phyloP scores from a whole-genome alignment of 2,329 filamentous ascomycete species.

The Fusarium xyrophilum region DNA sequence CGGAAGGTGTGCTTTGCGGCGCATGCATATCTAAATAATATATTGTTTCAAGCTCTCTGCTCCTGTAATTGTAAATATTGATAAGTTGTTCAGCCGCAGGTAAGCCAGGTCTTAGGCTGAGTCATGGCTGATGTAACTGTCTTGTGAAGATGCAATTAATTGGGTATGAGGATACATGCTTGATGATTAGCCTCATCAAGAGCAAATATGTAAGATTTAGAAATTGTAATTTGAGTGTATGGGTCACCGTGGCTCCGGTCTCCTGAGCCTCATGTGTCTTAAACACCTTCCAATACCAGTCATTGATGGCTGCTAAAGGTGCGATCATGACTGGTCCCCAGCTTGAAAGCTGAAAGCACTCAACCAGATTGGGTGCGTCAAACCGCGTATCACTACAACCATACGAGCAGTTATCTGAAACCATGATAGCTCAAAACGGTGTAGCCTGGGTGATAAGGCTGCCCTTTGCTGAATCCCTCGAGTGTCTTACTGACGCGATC shows the following conservation, averaged over 20 bases:
- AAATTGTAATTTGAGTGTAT: too few species aligned
- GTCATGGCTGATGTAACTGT: too few species aligned
- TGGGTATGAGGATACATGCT: fast-evolving
- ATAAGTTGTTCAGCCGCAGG: neutral
- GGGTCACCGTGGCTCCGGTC: neutral
- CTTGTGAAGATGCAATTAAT: fast-evolving
- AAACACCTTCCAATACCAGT: neutral
- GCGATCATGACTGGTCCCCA: too few species aligned
- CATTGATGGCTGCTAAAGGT: neutral
- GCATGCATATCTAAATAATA: neutral
- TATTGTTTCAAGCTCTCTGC: neutral
- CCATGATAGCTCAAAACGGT: neutral
- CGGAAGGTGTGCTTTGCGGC: neutral
- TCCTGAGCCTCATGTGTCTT: neutral
- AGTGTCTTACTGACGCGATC: neutral
- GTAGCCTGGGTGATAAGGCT: neutral
- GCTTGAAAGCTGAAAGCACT: fast-evolving
- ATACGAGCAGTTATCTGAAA: fast-evolving
- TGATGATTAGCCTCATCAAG: fast-evolving
- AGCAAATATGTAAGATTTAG: fast-evolving
- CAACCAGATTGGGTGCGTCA: fast-evolving
- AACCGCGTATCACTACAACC: neutral
- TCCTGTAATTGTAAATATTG: fast-evolving
- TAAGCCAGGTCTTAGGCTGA: neutral
- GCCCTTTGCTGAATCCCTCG: fast-evolving